Evolutionary conservation across 202 grass and related monocot species (phyloP), one percentile per base, ranked within the genome.

Genomic region (Saccharum hybrid): DNA sequence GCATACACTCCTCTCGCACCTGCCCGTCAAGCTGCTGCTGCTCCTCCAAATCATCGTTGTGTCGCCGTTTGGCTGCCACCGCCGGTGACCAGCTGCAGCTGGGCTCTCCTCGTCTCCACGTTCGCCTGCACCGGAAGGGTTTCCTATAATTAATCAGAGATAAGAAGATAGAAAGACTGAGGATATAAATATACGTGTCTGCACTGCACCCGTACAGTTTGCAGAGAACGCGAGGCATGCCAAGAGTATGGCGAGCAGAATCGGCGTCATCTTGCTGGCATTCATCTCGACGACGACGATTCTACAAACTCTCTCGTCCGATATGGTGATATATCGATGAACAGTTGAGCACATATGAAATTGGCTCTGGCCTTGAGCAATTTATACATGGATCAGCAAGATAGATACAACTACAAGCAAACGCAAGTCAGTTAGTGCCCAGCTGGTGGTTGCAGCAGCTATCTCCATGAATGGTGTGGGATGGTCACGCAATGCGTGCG

Each of bases 221-320:
- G 66, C 66, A 68, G 66, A n/a, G 66, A 40, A 19, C 16, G 18
- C 36, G 18, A 68, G 36, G 66, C 36, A 68, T 68, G 66, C 36
- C 36, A 68, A 39, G 66, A 68, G 66, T 9, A 21, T 18, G 66
- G 34, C 8, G 8, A 68, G 18, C 34, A 68, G 18, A 39, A 68
- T 38, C 36, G 66, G 2, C 7, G 18, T 21, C 36, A 10, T 1
- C 66, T 39, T n/a, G 6, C 15, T 39, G 65, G 66, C 66, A 40
- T 21, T 37, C 66, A 68, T 68, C 36, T 19, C 7, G 18, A 18
- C 36, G 7, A 6, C 36, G 61, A 33, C 18, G 1, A 26, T 12
- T 26, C 22, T 11, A 26, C 56, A 10, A 22, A n/a, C n/a, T 60
- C 2, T 60, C n/a, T 18, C 15, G 1, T 0, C 3, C 3, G 31